Base-by-base conservation (phyloP, 2,329 filamentous ascomycete genomes). In the Gnomoniopsis sp. region DNA sequence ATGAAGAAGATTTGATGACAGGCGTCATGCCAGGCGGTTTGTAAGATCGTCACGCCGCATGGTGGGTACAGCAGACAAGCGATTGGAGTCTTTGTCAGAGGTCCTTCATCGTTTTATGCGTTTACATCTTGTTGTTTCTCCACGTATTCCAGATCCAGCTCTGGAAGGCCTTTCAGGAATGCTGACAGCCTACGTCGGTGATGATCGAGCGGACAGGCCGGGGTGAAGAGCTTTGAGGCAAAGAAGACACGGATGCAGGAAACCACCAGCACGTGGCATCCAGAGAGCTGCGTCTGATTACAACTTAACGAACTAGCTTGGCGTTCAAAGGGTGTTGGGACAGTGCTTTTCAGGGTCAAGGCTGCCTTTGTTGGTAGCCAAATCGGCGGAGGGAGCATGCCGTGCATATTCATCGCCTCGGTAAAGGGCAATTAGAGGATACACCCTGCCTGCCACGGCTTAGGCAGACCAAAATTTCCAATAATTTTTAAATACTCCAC, bases 1-100 rank as follows among this genome's bases (percentile, higher is more conserved):
- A 85, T 56, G 83, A 86, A n/a, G 83, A 86, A 67, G 83, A 86
- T 62, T 68, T 86, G 23, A 86, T 86, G 83, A 78, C 76, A 14
- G 82, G 77, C 17, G 56, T 74, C 3, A 50, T 69, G 26, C 52
- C 62, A 15, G 62, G 59, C 22, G 44, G 17, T 12, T 7, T 59
- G 47, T 61, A 61, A 56, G 11, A 4, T 12, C 22, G 14, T 17
- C 4, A 17, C 15, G 14, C 30, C 6, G 30, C n/a, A 3, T 6
- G 3, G 17, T 21, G 14, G 23, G 11, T 19, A 30, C 21, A 15
- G 30, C 26, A 30, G 26, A 30, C 26, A 8, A 4, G 4, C 26
- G 8, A 4, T 30, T 4, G 26, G 26, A 8, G 8, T 30, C 8
- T 14, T 15, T 1, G 33, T 3, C 22, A n/a, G 26, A 34, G 8